Conservation (phyloP, 495 filamentous ascomycete species). For the Penicillium mononematosum region DNA sequence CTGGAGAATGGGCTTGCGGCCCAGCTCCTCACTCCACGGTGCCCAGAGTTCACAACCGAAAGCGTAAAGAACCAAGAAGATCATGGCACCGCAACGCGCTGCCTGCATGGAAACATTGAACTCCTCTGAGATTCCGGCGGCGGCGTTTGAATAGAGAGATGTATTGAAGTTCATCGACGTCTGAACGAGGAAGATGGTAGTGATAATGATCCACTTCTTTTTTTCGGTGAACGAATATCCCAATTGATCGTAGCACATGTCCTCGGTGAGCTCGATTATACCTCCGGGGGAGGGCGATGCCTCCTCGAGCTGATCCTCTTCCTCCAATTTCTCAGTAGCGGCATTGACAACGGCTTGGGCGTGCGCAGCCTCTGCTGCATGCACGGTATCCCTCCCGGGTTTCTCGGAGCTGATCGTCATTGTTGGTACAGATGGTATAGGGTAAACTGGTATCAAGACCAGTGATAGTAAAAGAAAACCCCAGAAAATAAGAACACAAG, state of each 20-base stretch:
- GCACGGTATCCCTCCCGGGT: conserved; percentile 30
- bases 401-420: conserved; percentile 24
- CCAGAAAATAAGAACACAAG: neutral
- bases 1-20: conserved; percentile 57
- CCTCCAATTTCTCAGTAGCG: conserved; percentile 28
- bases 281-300: conserved; percentile 18
- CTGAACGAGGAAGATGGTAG: conserved; percentile 58
- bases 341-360: conserved; percentile 28
- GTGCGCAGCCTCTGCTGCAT: conserved; percentile 37
- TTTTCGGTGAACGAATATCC: conserved; percentile 51
- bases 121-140: conserved; percentile 48
- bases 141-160: conserved; percentile 54
- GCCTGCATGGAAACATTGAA: conserved; percentile 50
- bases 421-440: conserved; percentile 1
- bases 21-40: conserved; percentile 64
- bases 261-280: conserved; percentile 51
- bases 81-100: conserved; percentile 56
- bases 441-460: conserved; percentile 1
- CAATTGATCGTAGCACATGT: conserved; percentile 57
- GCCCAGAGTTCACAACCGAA: conserved; percentile 69
- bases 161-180: conserved; percentile 61
- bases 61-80: conserved; percentile 60
- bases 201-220: conserved; percentile 63
- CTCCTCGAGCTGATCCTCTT: conserved; percentile 31
- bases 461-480: conserved; percentile 1